Percentiles rank a stretch among this genome's conserved stretches.
Conservation (phyloP, 371 early-diverging fungal species). For the Rhizopus delemar region DNA sequence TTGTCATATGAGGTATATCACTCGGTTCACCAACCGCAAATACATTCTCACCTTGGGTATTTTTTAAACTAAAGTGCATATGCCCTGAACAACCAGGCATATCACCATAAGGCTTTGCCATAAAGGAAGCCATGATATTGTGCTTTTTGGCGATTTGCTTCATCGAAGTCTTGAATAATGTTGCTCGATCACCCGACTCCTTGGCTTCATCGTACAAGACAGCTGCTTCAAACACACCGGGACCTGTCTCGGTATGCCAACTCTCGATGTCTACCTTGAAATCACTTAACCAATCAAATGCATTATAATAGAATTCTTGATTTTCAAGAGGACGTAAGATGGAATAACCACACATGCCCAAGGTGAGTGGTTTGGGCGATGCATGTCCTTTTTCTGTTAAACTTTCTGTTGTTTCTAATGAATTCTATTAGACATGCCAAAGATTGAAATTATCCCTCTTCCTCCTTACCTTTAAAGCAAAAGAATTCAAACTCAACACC, state of each 20-base stretch:
- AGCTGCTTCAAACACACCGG: constrained; percentile 87
- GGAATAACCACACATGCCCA: constrained; percentile 86
- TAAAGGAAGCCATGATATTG: constrained; percentile 77
- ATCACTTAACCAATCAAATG: constrained; percentile 66
- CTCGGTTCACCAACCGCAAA: constrained; percentile 48
- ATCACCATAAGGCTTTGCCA: constrained; percentile 81
- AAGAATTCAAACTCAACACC: constrained; percentile 86
- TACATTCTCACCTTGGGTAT: constrained; percentile 51
- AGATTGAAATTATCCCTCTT: too few relatives aligned
- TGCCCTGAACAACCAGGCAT: constrained; percentile 86
- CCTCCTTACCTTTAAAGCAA: constrained; percentile 71
- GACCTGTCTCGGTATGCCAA: constrained; percentile 85
- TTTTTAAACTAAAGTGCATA: constrained; percentile 72
- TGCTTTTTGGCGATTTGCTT: constrained; percentile 76
- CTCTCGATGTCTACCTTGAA: constrained; percentile 76
- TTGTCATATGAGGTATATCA: constrained; percentile 47
- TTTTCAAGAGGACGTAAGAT: constrained; percentile 71
- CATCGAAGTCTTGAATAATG: constrained; percentile 76
- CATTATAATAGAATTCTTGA: constrained; percentile 71
- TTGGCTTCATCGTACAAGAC: constrained; percentile 65
- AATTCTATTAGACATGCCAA: too few relatives aligned
- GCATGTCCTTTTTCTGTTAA: constrained; percentile 60
- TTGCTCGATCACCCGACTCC: constrained; percentile 75
- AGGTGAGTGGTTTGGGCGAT: constrained; percentile 59
- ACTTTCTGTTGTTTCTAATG: constrained; percentile 67